Evolutionary conservation across 2,329 filamentous ascomycete genomes (phyloP), one percentile per base, ranked within the genome.

Genomic region (Westerdykella sp.): DNA sequence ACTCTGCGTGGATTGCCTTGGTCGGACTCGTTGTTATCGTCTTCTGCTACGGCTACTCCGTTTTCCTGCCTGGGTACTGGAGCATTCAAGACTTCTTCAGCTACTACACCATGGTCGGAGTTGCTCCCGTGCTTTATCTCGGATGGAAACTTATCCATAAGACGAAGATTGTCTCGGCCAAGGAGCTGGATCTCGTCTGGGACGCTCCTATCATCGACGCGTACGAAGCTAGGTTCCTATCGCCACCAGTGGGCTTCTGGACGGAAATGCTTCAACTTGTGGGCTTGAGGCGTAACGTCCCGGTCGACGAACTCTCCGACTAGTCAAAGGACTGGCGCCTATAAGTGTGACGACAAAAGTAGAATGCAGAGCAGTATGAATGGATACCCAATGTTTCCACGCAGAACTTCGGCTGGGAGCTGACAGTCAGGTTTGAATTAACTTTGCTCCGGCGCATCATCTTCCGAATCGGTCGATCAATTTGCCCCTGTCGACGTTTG

Each of bases 91-190:
- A 65, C 7, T 79, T 79, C 51, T 73, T 80, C 23, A 70, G 76
- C 40, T 75, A 74, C 46, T 80, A 79, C 51, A 74, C 78, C 28
- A 66, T 79, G 50, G 51, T 80, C 12, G 50, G 51, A n/a, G 63
- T 81, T 18, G 73, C 74, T 15, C 65, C 63, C 14, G 57, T 78
- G 30, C 65, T 80, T 22, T 84, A 76, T 57, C 41, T 74, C 15
- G 70, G 71, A 53, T 87, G 80, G 79, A 87, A 86, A 66, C 6
- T 85, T 1, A 15, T 80, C 59, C 79, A 81, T 68, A 70, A 69
- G 44, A 85, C 81, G 1, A 73, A 72, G 46, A 68, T 77, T 40
- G 68, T 81, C 14, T 65, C 66, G 2, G 68, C 80, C 0, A 58
- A 69, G 5, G 75, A 84, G 55, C 67, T 72, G 16, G 69, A 73